A percentile compares a stretch with the other conserved stretches of the same genome.
These are phyloP conservation scores for Zygosaccharomyces siamensis DNA, from an alignment of 805 yeast genomes.

Conservation along the genomic window DNA sequence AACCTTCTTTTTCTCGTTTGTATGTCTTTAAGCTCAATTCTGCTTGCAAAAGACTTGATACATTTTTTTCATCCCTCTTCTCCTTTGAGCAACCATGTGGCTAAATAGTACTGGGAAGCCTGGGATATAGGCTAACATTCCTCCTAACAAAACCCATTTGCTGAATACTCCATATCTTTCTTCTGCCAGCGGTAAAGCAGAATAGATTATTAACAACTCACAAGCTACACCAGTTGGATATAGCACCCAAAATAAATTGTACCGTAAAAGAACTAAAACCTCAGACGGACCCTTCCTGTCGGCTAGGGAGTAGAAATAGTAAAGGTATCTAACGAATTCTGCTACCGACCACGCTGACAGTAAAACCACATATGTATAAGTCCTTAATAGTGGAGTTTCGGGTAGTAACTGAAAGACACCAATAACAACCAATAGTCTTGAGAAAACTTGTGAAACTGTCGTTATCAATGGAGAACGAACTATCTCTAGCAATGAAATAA, in stretches of 20 bases:
- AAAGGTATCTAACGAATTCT: slow-evolving; percentile 86
- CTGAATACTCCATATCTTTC: slow-evolving; percentile 45
- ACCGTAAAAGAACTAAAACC: slow-evolving; percentile 68
- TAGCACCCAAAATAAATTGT: slow-evolving; percentile 73
- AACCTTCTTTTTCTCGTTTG: not conserved
- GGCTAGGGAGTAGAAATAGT: slow-evolving; percentile 44
- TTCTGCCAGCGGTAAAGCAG: slow-evolving; percentile 69
- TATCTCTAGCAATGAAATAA: slow-evolving; percentile 70
- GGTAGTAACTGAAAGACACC: slow-evolving; percentile 81
- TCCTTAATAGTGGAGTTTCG: slow-evolving; percentile 46
- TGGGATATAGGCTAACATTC: slow-evolving; percentile 70
- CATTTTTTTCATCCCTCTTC: slow-evolving; percentile 56
- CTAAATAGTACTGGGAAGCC: slow-evolving; percentile 80
- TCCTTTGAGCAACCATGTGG: slow-evolving; percentile 86
- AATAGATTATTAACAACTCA: slow-evolving; percentile 65
- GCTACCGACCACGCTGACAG: slow-evolving; percentile 87
- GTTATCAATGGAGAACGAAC: slow-evolving; percentile 84
- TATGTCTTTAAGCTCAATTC: slow-evolving; percentile 2
- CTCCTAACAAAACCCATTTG: slow-evolving; percentile 49
- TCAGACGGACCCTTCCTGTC: slow-evolving; percentile 47
- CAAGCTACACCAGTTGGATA: slow-evolving; percentile 93
- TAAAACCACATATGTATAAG: slow-evolving; percentile 60
- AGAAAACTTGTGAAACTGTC: slow-evolving; percentile 80
- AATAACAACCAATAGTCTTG: slow-evolving; percentile 75
- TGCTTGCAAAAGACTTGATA: slow-evolving; percentile 8